Percentiles rank a stretch among this genome's conserved stretches.
Conservation (phyloP, 306 rosid genomes). For the Rosa multiflora region DNA sequence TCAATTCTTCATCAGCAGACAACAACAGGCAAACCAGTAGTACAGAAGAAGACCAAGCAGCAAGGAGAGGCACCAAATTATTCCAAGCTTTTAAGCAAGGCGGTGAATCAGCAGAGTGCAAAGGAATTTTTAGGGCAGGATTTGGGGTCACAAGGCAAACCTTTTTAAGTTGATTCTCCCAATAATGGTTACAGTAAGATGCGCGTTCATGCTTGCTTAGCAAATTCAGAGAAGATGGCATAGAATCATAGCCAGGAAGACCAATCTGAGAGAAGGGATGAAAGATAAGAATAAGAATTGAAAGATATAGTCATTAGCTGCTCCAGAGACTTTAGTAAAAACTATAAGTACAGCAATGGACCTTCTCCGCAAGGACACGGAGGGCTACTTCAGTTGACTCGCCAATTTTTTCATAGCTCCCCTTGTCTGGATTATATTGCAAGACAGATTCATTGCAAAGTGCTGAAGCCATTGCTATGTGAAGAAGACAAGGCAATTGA, state of each 20-base stretch:
- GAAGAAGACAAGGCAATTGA: constrained; percentile 81
- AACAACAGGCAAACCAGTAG: neutral
- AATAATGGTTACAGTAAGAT: constrained; percentile 94
- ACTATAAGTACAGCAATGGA: constrained; percentile 23
- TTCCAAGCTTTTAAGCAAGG: constrained; percentile 1
- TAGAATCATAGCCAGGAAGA: constrained; percentile 91
- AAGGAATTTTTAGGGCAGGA: neutral
- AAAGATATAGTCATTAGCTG: neutral
- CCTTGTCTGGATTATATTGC: constrained; percentile 94
- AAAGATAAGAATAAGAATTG: constrained; percentile 17
- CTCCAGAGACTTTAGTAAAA: neutral
- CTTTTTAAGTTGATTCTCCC: constrained; percentile 94
- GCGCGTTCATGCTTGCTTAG: constrained; percentile 95
- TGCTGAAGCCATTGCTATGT: constrained; percentile 91
- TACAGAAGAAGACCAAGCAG: constrained; percentile 3
- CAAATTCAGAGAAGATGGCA: constrained; percentile 94
- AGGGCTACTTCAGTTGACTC: constrained; percentile 99
- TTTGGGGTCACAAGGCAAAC: constrained; percentile 31
- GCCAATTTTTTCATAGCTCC: constrained; percentile 92
- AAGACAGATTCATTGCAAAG: constrained; percentile 89
- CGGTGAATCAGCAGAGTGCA: neutral
- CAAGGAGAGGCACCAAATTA: constrained; percentile 8
- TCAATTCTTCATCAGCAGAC: neutral
- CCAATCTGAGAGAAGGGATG: constrained; percentile 62
- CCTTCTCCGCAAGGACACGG: constrained; percentile 94